Evolutionary conservation across 1,139 yeast genomes (phyloP), one percentile per base, ranked within the genome.

Genomic region (Scheffersomyces stambukii): DNA sequence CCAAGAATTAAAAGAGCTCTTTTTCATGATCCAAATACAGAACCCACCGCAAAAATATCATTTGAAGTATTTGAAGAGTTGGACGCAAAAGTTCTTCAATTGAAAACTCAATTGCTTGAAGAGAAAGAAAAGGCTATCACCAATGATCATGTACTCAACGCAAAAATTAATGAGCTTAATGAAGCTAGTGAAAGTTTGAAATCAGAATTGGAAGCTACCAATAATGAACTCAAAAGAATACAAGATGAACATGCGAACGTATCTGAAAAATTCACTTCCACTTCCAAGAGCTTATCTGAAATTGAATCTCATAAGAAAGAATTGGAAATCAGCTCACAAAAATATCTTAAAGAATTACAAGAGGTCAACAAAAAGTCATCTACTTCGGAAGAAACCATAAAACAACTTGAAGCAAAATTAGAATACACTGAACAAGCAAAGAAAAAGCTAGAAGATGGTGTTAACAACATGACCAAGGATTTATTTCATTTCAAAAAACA

Each of bases 381-480:
- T 2, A 25, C 42, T 2, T 41, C 57, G 1, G 50, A 43, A 11
- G 66, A 59, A 8, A 40, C 49, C 0, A 30, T 52, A 5, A 56
- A 50, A 27, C 38, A 38, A 3, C 38, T 64, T 16, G 59, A 58
- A 31, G 33, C 32, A 6, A 60, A 57, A 31, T 45, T 64, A 13
- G 50, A 49, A 3, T 35, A 45, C 2, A 42, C 56, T 1, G 67
- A 64, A 34, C 52, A 42, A 19, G 75, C 73, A 7, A 83, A 81
- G 44, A 66, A 69, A 16, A 81, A 76, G 39, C 84, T 91, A 1
- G 96, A 89, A 45, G 80, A 77, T 37, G 96, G 95, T 5, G 81
- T 89, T 33, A 89, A 86, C 50, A 86, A 86, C 43, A 85, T 89
- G 95, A 82, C 81, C 35, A 66, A 91, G 25, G 96, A 88, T 40